Evolutionary conservation across 2,329 filamentous ascomycete species (phyloP).

Genomic region (Xylariaceae sp.): DNA sequence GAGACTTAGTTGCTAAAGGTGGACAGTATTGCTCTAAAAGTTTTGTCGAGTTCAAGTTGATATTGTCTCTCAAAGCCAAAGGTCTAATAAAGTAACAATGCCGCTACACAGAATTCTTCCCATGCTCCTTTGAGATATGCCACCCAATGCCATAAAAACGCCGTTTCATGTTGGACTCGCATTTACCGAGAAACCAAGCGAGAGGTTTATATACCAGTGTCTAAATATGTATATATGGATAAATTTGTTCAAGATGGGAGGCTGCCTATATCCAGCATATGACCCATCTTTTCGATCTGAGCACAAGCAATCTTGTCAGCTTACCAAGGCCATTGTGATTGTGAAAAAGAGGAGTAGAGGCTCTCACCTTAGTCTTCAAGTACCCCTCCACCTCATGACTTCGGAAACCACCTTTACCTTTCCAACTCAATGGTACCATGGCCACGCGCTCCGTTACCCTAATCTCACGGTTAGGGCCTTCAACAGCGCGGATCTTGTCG

Average conservation of each 20-base stretch:
- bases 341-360: slow-evolving; percentile 27
- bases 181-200: background rate
- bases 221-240: slow-evolving; percentile 6
- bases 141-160: slow-evolving; percentile 20
- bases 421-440: slow-evolving; percentile 96
- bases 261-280: slow-evolving; percentile 69
- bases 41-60: background rate
- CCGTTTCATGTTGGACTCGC: slow-evolving; percentile 12
- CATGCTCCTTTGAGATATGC: background rate
- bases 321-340: background rate
- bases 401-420: slow-evolving; percentile 80
- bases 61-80: background rate
- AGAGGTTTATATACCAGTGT: background rate
- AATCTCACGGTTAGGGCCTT: slow-evolving; percentile 88
- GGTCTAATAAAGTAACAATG: background rate
- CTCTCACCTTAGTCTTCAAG: slow-evolving; percentile 89
- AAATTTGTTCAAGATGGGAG: slow-evolving; percentile 30
- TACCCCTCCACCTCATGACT: slow-evolving; percentile 94
- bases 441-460: slow-evolving; percentile 87
- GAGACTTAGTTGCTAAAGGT: no score
- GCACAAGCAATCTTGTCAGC: background rate
- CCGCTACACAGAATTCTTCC: background rate
- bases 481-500: slow-evolving; percentile 93
- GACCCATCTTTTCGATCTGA: slow-evolving; percentile 87
- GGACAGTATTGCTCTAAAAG: no score